These are phyloP conservation scores for Irpex rosettiformis DNA, from an alignment of 1,284 basidiomycete genomes.

Conservation along the genomic window DNA sequence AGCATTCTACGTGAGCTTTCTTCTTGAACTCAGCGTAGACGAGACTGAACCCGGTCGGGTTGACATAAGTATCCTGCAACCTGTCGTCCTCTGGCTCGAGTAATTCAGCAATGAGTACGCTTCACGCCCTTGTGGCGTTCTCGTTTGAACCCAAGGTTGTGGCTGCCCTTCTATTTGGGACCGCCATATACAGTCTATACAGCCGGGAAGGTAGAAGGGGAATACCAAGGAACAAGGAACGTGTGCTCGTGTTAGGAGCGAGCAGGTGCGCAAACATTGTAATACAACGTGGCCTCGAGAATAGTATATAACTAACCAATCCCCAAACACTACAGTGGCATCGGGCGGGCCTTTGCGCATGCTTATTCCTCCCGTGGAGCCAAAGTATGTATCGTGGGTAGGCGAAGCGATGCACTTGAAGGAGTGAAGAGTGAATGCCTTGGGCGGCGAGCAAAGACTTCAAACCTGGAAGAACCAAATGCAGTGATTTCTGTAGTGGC, in stretches of 20 bases:
- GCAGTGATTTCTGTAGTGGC: slow-evolving; percentile 43
- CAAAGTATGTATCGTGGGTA: slow-evolving; percentile 72
- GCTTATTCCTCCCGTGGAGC: slow-evolving; percentile 77
- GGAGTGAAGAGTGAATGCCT: slow-evolving; percentile 63
- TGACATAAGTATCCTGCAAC: no score
- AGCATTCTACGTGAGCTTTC: no score
- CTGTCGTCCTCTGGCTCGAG: no score
- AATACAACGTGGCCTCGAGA: not conserved
- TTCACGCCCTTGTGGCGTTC: no score
- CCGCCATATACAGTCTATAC: not conserved
- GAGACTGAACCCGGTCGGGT: no score
- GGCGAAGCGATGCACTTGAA: slow-evolving; percentile 56
- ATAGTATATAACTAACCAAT: not conserved
- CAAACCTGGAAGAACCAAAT: slow-evolving; percentile 19
- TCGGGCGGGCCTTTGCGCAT: slow-evolving; percentile 74
- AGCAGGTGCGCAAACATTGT: slow-evolving; percentile 11
- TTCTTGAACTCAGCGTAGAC: no score
- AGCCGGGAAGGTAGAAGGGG: not conserved
- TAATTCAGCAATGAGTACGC: no score
- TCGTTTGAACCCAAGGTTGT: no score
- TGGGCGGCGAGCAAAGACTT: slow-evolving; percentile 14
- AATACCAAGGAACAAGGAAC: slow-evolving; percentile 12
- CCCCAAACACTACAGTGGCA: slow-evolving; percentile 67
- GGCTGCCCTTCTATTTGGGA: not conserved
- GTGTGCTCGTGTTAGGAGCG: slow-evolving; percentile 17